phyloP scores from a whole-genome alignment of 805 yeast genomes.

The Cyberlindnera misumaiensis region DNA sequence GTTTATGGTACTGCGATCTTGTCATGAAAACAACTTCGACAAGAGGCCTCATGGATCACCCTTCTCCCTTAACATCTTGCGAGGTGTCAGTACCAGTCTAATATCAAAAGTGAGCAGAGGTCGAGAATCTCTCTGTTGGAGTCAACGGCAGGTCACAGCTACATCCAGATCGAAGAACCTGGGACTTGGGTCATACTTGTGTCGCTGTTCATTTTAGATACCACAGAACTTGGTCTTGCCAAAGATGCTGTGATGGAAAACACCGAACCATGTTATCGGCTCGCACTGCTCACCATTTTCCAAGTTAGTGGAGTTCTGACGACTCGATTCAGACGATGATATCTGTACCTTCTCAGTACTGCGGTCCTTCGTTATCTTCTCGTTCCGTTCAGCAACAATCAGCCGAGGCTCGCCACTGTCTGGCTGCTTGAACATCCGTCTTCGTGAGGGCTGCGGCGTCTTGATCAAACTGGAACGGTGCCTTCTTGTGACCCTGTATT shows the following conservation, averaged over 20 bases:
- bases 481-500: background rate
- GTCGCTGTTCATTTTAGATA: too few relatives aligned
- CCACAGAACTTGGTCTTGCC: constrained; percentile 35
- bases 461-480: constrained; percentile 1
- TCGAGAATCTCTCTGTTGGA: too few relatives aligned
- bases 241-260: constrained; percentile 43
- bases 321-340: constrained; percentile 6
- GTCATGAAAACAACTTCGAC: too few relatives aligned
- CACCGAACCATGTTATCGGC: constrained; percentile 45
- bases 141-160: too few relatives aligned
- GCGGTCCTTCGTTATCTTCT: background rate
- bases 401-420: background rate
- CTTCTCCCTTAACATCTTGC: too few relatives aligned
- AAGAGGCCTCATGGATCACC: too few relatives aligned
- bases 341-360: background rate
- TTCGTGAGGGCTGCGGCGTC: background rate
- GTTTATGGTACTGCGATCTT: too few relatives aligned
- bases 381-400: constrained; percentile 5
- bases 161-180: too few relatives aligned
- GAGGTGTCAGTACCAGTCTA: too few relatives aligned
- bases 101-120: too few relatives aligned
- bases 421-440: background rate
- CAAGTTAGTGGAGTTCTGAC: background rate
- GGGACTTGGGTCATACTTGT: too few relatives aligned
- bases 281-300: constrained; percentile 32